Base-by-base conservation (phyloP, 164 flowering plant genomes). In the Stephania japonica region DNA sequence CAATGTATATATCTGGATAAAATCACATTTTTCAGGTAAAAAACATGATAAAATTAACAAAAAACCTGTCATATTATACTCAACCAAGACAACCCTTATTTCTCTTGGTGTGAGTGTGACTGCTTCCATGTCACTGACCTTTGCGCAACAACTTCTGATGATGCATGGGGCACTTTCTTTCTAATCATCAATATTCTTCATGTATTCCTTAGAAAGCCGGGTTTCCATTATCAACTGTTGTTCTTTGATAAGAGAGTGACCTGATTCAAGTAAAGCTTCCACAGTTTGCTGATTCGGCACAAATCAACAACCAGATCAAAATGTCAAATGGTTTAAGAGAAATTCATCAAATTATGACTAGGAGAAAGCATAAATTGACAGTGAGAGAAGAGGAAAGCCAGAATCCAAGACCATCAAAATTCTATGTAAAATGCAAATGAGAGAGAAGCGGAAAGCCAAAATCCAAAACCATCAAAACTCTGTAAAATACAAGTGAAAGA, bases 211-310 rank as follows among this genome's bases (percentile, higher is more conserved):
- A 23, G 98, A 89, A 71, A 91, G 95, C 78, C 83, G 90, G 49
- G 78, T 83, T 49, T 84, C 86, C 91, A 85, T 90, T 61, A 93
- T 77, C 73, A 91, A 81, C 82, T 85, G 81, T 75, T 90, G 97
- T 71, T 93, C 97, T 78, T 76, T 86, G 70, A 89, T 19, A n/a
- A 93, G 91, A 74, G 97, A 88, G 72, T 88, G 72, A 26, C 97
- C 98, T 5, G 97, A 88, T 79, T 91, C 95, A 8, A 93, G 91
- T 77, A 93, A 86, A 68, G 91, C 89, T 79, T 91, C 98, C 78
- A 87, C 56, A 18, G 93, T 93, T 91, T 91, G 97, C 98, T 93
- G 89, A 73, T 71, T 70, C 83, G 77, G 32, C 68, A 71, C 24
- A 41, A 14, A 43, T 24, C 71, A 73, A 69, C 19, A 32, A 65